Evolutionary conservation across 352 stramenopile species (phyloP), one percentile per base, ranked within the genome.

Genomic region (Phytophthora megakarya): DNA sequence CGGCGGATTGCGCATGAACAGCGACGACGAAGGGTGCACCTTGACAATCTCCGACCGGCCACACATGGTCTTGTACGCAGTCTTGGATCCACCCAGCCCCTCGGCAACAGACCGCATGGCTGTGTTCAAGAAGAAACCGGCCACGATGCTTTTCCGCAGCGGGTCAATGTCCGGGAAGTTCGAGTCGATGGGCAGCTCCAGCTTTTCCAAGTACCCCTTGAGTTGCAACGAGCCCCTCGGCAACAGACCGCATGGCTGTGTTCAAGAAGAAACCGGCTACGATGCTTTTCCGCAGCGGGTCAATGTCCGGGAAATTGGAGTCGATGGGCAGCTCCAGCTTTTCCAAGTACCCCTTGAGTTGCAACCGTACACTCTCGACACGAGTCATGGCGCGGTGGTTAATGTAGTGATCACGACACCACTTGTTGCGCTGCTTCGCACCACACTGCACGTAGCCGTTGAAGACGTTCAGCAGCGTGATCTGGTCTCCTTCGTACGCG

Each of bases 221-320:
- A 95, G 62, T 65, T 95, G 86, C 25, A 76, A 38, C 1, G n/a
- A n/a, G n/a, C n/a, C n/a, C n/a, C n/a, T n/a, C n/a, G n/a, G n/a
- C n/a, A n/a, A n/a, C 81, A n/a, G 88, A 89, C 5, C 85, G 83
- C 82, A 93, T 96, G 10, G 88, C 88, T 15, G 88, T 93, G 70
- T 96, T 95, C 12, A 96, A 68, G 61, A 95, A 96, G 53, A 96
- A 96, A 6, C 83, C 88, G 1, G 88, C 85, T 44, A 95, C 83
- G 46, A 96, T 92, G 60, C 87, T 95, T 59, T 92, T 91, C 2
- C 89, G 82, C 47, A 97, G 66, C n/a, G 84, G 82, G 33, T 96
- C 85, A 19, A 90, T 88, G 42, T 96, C 79, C 5, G 81, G 84
- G 25, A 92, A 81, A 23, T 73, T 81, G 21, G 90, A 93, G 15